Conservation (phyloP, 2,329 filamentous ascomycete genomes). For the Colletotrichum musicola region DNA sequence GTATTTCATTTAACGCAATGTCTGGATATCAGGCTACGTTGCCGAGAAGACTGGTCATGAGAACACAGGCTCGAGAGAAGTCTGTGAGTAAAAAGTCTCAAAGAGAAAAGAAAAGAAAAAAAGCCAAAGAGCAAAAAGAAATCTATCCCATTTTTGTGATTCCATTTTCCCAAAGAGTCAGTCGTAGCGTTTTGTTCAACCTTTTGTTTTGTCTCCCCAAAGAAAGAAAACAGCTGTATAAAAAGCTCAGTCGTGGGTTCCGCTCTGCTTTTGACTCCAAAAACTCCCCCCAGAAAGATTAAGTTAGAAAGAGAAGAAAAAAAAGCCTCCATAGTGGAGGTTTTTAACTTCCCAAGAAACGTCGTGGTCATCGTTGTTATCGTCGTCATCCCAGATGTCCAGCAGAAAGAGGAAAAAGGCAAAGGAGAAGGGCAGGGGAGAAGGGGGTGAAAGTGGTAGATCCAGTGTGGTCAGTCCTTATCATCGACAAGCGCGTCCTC, state of each 20-base stretch:
- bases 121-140: neutral
- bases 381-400: too few relatives aligned
- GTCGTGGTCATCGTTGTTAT: too few relatives aligned
- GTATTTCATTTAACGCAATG: neutral
- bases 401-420: neutral
- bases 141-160: neutral
- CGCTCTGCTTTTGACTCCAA: too few relatives aligned
- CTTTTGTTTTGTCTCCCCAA: too few relatives aligned
- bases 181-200: too few relatives aligned
- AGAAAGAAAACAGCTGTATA: too few relatives aligned
- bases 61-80: neutral
- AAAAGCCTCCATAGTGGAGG: too few relatives aligned
- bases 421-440: neutral
- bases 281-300: too few relatives aligned
- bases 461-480: slow-evolving; percentile 19
- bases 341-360: too few relatives aligned
- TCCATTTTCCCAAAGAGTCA: too few relatives aligned
- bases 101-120: neutral
- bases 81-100: neutral
- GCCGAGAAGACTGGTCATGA: neutral
- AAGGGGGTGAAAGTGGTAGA: neutral
- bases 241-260: too few relatives aligned
- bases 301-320: too few relatives aligned
- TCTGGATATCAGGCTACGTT: neutral
- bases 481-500: slow-evolving; percentile 32